phyloP scores from a whole-genome alignment of 805 yeast genomes.

The Lipomyces sp. region DNA sequence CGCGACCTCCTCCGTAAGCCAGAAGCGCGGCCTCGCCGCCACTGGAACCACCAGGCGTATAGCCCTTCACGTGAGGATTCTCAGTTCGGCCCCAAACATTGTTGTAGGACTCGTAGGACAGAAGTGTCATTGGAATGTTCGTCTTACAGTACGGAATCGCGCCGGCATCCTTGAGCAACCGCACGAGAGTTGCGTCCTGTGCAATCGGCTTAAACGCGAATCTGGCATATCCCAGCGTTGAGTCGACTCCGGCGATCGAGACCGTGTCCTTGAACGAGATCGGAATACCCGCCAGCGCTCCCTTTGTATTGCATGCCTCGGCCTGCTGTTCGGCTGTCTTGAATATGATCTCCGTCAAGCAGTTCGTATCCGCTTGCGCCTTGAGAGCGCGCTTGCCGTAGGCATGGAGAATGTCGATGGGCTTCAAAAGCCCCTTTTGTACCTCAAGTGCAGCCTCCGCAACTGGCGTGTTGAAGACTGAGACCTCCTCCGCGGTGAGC shows the following conservation, averaged over 20 bases:
- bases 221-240: conserved; percentile 51
- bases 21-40: conserved; percentile 57
- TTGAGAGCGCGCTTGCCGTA: conserved; percentile 63
- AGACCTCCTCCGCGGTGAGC: conserved; percentile 37
- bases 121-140: conserved; percentile 51
- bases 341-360: conserved; percentile 59
- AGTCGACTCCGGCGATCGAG: conserved; percentile 49
- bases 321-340: conserved; percentile 67
- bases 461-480: conserved; percentile 44
- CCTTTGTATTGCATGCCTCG: conserved; percentile 47
- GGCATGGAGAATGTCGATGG: conserved; percentile 56
- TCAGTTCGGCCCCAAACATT: conserved; percentile 47
- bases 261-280: conserved; percentile 60
- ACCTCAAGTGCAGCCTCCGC: conserved; percentile 45
- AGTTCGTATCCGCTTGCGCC: conserved; percentile 56
- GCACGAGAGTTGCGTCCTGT: conserved; percentile 43
- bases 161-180: conserved; percentile 45
- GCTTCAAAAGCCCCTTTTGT: conserved; percentile 46
- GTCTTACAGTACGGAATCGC: conserved; percentile 57
- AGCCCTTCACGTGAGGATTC: conserved; percentile 45
- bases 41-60: conserved; percentile 53
- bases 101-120: conserved; percentile 44
- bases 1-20: conserved; percentile 45
- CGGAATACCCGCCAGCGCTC: conserved; percentile 57
- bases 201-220: conserved; percentile 42